phyloP scores from a whole-genome alignment of 441 rosid genomes.

The Viola pubescens region DNA sequence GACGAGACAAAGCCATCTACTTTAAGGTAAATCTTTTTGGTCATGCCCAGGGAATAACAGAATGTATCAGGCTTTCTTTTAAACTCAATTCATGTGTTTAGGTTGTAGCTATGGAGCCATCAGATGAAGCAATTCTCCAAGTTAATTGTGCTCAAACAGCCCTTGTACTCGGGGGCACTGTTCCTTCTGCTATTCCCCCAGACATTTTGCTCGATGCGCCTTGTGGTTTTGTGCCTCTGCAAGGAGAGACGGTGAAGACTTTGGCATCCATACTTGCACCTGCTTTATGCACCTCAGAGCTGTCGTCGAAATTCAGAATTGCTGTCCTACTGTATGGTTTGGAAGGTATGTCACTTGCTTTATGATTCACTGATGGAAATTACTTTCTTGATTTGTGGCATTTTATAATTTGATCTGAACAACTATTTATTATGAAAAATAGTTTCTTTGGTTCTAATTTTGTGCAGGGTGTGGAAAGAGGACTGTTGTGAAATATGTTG shows the following conservation, averaged over 20 bases:
- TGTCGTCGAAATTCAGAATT: conserved; percentile 83
- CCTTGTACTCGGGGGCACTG: conserved; percentile 86
- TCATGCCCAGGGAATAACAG: conserved; percentile 5
- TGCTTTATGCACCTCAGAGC: conserved; percentile 67
- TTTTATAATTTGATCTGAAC: not conserved
- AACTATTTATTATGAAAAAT: conserved; percentile 10
- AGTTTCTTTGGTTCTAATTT: conserved; percentile 6
- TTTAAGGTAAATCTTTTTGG: conserved; percentile 55
- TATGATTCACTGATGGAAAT: conserved; percentile 8
- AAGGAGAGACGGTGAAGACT: conserved; percentile 49
- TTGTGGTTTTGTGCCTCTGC: conserved; percentile 52
- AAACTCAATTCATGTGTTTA: conserved; percentile 29
- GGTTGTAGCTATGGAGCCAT: conserved; percentile 93
- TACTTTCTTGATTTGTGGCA: not conserved
- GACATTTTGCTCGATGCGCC: conserved; percentile 47
- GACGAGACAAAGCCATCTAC: conserved; percentile 36
- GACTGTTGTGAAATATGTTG: conserved; percentile 75
- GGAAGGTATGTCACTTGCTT: conserved; percentile 41
- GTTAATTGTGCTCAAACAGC: conserved; percentile 73
- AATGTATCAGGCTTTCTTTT: conserved; percentile 18
- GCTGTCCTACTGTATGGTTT: conserved; percentile 72
- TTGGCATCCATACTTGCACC: conserved; percentile 80
- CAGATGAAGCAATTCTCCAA: conserved; percentile 64
- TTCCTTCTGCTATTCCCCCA: conserved; percentile 76
- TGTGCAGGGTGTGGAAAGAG: conserved; percentile 85